Percentiles rank a stretch among this genome's conserved stretches.
These are phyloP conservation scores for Nidularia pulvinata DNA, from an alignment of 768 basidiomycete genomes.

Conservation along the genomic window DNA sequence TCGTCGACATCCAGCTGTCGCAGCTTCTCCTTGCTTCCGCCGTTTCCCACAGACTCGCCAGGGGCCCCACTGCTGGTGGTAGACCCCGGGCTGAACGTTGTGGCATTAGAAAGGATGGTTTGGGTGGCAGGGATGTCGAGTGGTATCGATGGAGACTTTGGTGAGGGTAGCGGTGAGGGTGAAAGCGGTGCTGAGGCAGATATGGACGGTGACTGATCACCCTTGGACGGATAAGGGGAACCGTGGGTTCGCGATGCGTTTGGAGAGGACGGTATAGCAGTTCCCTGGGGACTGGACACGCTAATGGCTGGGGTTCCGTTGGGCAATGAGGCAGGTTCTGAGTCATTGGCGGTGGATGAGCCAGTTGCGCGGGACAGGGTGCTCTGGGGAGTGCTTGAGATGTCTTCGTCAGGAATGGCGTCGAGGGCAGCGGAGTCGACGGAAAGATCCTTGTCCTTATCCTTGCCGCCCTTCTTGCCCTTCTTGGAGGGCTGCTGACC, in stretches of 20 bases:
- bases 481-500: conserved; percentile 88
- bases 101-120: conserved; percentile 80
- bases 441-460: conserved; percentile 58
- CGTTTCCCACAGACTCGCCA: conserved; percentile 37
- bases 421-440: conserved; percentile 37
- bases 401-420: conserved; percentile 34
- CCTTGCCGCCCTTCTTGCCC: conserved; percentile 69
- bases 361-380: conserved; percentile 45
- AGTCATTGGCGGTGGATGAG: conserved; percentile 26
- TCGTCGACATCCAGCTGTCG: conserved; percentile 93
- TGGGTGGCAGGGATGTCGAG: conserved; percentile 81
- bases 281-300: conserved; percentile 40
- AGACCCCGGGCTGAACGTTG: conserved; percentile 55
- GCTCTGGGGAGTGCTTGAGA: conserved; percentile 34
- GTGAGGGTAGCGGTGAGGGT: conserved; percentile 37
- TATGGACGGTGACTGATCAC: conserved; percentile 28
- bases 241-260: conserved; percentile 22
- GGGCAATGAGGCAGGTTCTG: conserved; percentile 33
- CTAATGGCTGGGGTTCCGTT: conserved; percentile 46
- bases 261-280: conserved; percentile 19
- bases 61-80: conserved; percentile 32
- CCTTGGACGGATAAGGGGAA: conserved; percentile 34
- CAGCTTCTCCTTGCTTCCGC: conserved; percentile 53
- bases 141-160: conserved; percentile 44
- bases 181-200: conserved; percentile 33